phyloP scores from a whole-genome alignment of 352 stramenopile species.

The Phytophthora capsici region DNA sequence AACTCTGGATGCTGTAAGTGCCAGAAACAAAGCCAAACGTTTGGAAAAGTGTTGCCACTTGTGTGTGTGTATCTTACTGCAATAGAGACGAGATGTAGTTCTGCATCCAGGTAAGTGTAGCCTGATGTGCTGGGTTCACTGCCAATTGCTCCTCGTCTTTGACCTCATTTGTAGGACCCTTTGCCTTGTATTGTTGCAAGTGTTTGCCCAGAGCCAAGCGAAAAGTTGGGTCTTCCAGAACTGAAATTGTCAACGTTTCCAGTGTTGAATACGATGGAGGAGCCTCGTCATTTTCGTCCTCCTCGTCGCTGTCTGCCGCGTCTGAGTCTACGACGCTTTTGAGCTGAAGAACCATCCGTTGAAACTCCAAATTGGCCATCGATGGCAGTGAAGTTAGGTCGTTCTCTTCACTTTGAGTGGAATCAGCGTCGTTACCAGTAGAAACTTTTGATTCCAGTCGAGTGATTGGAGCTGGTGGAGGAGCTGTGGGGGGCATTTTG shows the following conservation, averaged over 20 bases:
- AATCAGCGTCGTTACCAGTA: constrained; percentile 16
- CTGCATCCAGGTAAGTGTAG: constrained; percentile 34
- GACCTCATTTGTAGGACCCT: neutral
- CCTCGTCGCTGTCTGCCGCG: constrained; percentile 30
- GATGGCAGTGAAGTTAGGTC: constrained; percentile 22
- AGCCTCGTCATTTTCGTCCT: constrained; percentile 45
- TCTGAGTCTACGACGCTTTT: constrained; percentile 64
- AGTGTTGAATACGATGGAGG: constrained; percentile 41
- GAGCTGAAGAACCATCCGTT: constrained; percentile 79
- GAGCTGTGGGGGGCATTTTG: constrained; percentile 10
- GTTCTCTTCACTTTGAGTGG: constrained; percentile 25
- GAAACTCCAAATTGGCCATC: constrained; percentile 66
- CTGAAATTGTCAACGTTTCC: constrained; percentile 21
- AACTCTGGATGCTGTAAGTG: constrained; percentile 42
- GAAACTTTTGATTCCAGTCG: constrained; percentile 13
- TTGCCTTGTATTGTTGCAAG: constrained; percentile 16
- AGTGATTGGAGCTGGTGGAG: constrained; percentile 32
- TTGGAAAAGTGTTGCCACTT: constrained; percentile 23
- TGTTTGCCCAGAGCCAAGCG: constrained; percentile 40
- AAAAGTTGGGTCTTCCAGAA: constrained; percentile 55
- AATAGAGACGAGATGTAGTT: constrained; percentile 32
- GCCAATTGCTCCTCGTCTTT: neutral
- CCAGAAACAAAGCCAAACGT: constrained; percentile 33
- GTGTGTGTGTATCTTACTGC: constrained; percentile 12
- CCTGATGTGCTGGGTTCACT: constrained; percentile 20